Evolutionary conservation across 2,329 filamentous ascomycete species (phyloP), one percentile per base, ranked within the genome.

Genomic region (Peltaster fructicola): DNA sequence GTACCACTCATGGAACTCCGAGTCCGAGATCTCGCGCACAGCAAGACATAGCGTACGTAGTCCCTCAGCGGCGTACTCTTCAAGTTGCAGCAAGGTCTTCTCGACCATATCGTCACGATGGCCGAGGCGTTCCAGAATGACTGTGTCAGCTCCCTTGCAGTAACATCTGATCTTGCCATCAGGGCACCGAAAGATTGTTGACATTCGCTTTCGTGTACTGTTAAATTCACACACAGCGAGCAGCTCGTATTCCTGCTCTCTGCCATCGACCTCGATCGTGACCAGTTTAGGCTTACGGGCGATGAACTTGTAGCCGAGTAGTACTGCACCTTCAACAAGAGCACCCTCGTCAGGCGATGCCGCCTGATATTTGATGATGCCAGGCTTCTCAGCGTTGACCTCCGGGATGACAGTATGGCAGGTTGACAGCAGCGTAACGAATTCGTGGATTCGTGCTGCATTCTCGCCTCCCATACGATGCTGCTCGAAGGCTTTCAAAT

Each of bases 181-280:
- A 0, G 88, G 88, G 45, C 85, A 93, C 26, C 90, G 73, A 57
- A 90, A 93, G 38, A 98, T 90, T 12, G 85, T 79, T 6, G 88
- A 95, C 88, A 98, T 98, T 37, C 88, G 67, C 58, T 98, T 98
- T 41, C 88, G 67, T 6, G 82, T 88, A 2, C 88, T 95, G 55
- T 98, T 98, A 62, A 98, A 98, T 51, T 98, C 88, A 50, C 85
- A 93, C n/a, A 98, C 84, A 3, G 85, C 85, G 30, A 98, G 57
- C 18, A 98, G 63, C 48, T 93, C 80, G 47, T 88, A 98, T 48
- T 93, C 77, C 20, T 67, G 61, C 36, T 80, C 65, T 38, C 67
- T 56, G 1, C 77, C 82, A 18, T 67, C 65, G 2, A 76, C 73
- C 28, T 76, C 66, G 39, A 95, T 84, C 19, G 84, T 76, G 15